Conservation (phyloP, 352 stramenopile genomes). For the Phytophthora palmivora region DNA sequence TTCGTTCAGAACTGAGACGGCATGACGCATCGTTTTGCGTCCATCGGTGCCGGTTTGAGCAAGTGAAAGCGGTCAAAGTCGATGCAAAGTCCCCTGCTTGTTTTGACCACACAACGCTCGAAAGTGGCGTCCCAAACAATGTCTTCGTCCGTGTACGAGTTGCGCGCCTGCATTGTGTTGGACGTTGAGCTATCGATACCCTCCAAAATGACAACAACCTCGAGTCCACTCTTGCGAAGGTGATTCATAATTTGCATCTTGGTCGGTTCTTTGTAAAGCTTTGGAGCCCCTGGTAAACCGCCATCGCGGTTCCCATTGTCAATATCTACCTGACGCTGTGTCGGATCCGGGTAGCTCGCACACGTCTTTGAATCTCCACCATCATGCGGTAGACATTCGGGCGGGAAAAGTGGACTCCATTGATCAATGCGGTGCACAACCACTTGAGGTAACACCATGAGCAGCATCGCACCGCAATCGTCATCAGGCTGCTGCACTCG, state of each 20-base stretch:
- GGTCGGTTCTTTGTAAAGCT: constrained; percentile 69
- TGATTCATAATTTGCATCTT: constrained; percentile 78
- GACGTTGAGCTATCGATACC: constrained; percentile 87
- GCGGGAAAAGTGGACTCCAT: constrained; percentile 85
- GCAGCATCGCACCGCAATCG: constrained; percentile 77
- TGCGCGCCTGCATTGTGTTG: constrained; percentile 88
- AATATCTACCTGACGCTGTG: constrained; percentile 75
- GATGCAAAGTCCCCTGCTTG: constrained; percentile 59
- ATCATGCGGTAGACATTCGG: constrained; percentile 65
- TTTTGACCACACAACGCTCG: constrained; percentile 76
- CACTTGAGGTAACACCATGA: constrained; percentile 85
- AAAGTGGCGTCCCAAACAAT: constrained; percentile 86
- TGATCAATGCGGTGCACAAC: constrained; percentile 88
- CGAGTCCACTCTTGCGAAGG: constrained; percentile 68
- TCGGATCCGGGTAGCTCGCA: constrained; percentile 75
- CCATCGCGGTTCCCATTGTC: constrained; percentile 89
- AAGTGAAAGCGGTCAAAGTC: constrained; percentile 88
- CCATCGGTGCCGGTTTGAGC: constrained; percentile 67
- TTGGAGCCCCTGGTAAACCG: constrained; percentile 19
- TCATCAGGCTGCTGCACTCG: constrained; percentile 90
- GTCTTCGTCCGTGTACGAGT: constrained; percentile 85
- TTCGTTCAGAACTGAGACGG: constrained; percentile 45
- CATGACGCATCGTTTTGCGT: constrained; percentile 54
- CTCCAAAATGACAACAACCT: constrained; percentile 85
- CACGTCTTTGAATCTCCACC: constrained; percentile 60